phyloP scores from a whole-genome alignment of 176 grass and related monocot species.

The Carex cristatella region DNA sequence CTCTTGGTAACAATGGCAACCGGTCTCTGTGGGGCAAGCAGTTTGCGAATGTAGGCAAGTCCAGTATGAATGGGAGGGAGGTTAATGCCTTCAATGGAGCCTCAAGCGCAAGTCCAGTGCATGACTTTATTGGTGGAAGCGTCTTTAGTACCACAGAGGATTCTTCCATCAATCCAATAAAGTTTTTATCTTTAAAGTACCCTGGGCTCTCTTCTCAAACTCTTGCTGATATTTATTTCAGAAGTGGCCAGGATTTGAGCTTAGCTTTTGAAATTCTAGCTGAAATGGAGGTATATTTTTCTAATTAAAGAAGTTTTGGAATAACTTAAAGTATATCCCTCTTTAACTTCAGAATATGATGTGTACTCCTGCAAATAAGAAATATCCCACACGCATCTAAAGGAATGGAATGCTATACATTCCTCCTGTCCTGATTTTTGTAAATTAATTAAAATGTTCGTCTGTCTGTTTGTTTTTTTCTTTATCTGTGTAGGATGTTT shows the following conservation, averaged over 20 bases:
- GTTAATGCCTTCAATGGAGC: conserved; percentile 47
- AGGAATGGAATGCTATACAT: not conserved
- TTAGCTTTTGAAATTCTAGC: conserved; percentile 56
- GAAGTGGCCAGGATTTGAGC: conserved; percentile 63
- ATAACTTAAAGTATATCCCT: not conserved
- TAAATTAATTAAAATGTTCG: not conserved
- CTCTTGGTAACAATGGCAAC: conserved; percentile 23
- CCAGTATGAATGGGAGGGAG: conserved; percentile 57
- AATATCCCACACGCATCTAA: not conserved
- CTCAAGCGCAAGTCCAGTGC: conserved; percentile 42
- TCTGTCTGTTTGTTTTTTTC: not conserved
- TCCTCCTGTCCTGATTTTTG: not conserved
- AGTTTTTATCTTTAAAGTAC: conserved; percentile 45
- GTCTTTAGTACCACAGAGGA: conserved; percentile 23
- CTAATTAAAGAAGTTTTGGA: not conserved
- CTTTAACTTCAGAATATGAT: not conserved
- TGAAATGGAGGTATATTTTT: conserved; percentile 71
- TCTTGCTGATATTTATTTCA: conserved; percentile 52
- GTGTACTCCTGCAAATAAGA: not conserved
- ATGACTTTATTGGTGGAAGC: conserved; percentile 29
- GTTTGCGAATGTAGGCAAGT: conserved; percentile 47
- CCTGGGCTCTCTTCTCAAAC: conserved; percentile 56
- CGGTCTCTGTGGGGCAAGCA: conserved; percentile 43
- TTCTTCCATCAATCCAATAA: conserved; percentile 30
- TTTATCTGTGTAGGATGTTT: not conserved